Percentiles rank a stretch among this genome's conserved stretches.
Conservation (phyloP, 129 eudicot species). For the Chrysanthemum lavandulifolium region DNA sequence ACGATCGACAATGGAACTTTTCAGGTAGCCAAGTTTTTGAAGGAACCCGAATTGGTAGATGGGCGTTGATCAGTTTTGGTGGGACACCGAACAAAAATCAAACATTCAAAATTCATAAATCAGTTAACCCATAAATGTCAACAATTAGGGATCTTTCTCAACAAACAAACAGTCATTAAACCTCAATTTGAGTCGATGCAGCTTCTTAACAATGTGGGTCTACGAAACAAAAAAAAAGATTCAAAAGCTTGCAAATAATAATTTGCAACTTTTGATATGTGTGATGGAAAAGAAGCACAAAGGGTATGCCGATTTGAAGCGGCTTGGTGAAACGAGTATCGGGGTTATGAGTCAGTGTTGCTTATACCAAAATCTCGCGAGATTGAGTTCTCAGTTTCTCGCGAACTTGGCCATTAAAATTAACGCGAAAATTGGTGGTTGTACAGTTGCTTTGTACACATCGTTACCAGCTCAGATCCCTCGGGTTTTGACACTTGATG, state of each 20-base stretch:
- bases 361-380: conserved; percentile 66
- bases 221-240: conserved; percentile 66
- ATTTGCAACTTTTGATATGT: conserved; percentile 80
- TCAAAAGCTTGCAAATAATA: conserved; percentile 53
- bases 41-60: conserved; percentile 77
- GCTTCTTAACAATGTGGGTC: conserved; percentile 56
- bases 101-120: conserved; percentile 59
- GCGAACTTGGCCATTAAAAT: conserved; percentile 91
- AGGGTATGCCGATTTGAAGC: conserved; percentile 90
- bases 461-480: conserved; percentile 83
- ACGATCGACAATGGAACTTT: conserved; percentile 93
- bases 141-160: conserved; percentile 79
- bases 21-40: conserved; percentile 86
- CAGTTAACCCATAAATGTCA: conserved; percentile 72
- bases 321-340: conserved; percentile 77
- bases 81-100: conserved; percentile 65
- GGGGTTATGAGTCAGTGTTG: conserved; percentile 96
- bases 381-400: conserved; percentile 68
- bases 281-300: conserved; percentile 93
- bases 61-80: conserved; percentile 90
- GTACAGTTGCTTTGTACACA: conserved; percentile 79
- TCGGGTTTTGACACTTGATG: conserved; percentile 47
- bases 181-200: conserved; percentile 87
- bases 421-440: conserved; percentile 92
- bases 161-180: conserved; percentile 50